Percentiles rank a stretch among this genome's conserved stretches.
Evolutionary conservation across 208 protist species (phyloP).

Genomic region (Zelonia costaricensis): DNA sequence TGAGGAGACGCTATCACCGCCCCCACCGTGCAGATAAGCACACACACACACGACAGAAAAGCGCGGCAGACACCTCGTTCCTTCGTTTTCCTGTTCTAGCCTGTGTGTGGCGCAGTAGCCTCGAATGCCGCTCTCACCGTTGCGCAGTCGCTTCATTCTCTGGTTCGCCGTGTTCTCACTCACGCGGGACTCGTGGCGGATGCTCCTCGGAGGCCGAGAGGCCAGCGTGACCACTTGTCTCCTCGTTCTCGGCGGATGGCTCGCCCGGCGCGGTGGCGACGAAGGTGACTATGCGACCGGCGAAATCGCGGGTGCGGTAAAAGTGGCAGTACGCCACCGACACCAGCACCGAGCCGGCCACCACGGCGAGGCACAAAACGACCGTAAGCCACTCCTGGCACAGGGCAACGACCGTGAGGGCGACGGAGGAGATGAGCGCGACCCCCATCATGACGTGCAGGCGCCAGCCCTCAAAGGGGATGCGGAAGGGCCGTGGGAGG

Average conservation of each 20-base stretch:
- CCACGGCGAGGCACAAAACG: slow-evolving; percentile 35
- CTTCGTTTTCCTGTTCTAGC: too few relatives aligned
- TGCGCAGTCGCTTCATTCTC: too few relatives aligned
- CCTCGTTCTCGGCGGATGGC: background rate
- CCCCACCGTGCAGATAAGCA: too few relatives aligned
- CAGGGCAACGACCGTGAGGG: slow-evolving; percentile 49
- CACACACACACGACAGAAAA: too few relatives aligned
- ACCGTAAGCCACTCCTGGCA: slow-evolving; percentile 39
- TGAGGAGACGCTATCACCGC: too few relatives aligned
- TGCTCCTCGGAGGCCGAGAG: too few relatives aligned
- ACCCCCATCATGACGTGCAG: slow-evolving; percentile 47
- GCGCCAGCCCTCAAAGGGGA: slow-evolving; percentile 49
- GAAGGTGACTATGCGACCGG: slow-evolving; percentile 66
- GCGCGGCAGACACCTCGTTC: too few relatives aligned
- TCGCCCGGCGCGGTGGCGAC: background rate
- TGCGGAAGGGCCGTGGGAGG: slow-evolving; percentile 57
- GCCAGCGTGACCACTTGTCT: background rate
- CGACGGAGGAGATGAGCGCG: slow-evolving; percentile 41
- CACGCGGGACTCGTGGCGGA: too few relatives aligned
- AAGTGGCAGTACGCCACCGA: slow-evolving; percentile 52
- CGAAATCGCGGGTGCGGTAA: slow-evolving; percentile 51
- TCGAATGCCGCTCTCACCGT: too few relatives aligned
- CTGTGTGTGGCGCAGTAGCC: too few relatives aligned
- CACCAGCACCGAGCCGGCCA: slow-evolving; percentile 30
- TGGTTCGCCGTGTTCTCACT: too few relatives aligned